Conservation (phyloP, 2,329 filamentous ascomycete genomes). For the Cladobotryum mycophilum region DNA sequence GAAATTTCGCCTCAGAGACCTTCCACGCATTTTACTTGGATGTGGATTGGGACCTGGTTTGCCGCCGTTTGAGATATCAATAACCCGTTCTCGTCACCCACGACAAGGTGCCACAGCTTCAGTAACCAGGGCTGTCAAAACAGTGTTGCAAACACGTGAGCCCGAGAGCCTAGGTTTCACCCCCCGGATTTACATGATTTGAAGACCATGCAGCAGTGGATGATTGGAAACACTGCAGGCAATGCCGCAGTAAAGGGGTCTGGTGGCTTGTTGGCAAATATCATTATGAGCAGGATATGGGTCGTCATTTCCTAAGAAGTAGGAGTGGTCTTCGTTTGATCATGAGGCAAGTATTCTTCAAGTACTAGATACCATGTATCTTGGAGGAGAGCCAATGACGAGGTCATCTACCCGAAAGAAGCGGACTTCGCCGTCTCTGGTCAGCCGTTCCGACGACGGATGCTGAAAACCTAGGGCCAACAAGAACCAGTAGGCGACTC, state of each 20-base stretch:
- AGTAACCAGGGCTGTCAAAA: slow-evolving; percentile 6
- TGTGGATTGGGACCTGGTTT: not conserved
- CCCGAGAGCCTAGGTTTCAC: slow-evolving; percentile 1
- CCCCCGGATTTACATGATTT: slow-evolving; percentile 1
- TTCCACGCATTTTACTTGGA: too few species aligned
- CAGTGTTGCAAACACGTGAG: slow-evolving; percentile 7
- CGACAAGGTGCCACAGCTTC: slow-evolving; percentile 7
- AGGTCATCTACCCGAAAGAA: slow-evolving; percentile 23
- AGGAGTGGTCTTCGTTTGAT: not conserved
- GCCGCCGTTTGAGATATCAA: not conserved
- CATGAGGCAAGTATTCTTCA: not conserved
- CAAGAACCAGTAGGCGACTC: slow-evolving; percentile 14
- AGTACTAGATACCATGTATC: slow-evolving; percentile 3
- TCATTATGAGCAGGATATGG: not conserved
- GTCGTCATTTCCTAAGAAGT: not conserved
- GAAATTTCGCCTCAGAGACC: too few species aligned
- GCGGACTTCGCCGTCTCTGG: slow-evolving; percentile 12
- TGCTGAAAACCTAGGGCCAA: not conserved
- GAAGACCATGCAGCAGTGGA: not conserved
- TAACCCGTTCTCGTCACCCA: slow-evolving; percentile 1
- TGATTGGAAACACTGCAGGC: not conserved
- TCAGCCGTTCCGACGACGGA: slow-evolving; percentile 11
- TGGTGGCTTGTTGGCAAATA: not conserved
- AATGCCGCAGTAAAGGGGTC: not conserved
- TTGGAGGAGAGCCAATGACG: slow-evolving; percentile 22